Evolutionary conservation across 129 eudicot genomes (phyloP).

Genomic region (Pseudognaphalium luteoalbum): DNA sequence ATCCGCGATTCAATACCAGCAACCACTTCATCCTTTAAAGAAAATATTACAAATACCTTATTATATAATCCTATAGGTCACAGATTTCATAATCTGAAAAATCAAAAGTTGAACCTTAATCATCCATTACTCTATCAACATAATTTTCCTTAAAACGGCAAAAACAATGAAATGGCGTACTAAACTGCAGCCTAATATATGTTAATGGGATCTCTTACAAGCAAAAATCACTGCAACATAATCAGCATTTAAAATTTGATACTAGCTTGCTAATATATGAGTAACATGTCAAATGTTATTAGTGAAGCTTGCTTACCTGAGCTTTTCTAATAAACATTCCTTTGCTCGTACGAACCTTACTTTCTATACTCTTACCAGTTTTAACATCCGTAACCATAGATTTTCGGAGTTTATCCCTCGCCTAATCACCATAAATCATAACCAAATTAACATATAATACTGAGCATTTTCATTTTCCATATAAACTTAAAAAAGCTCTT

Average conservation of each 20-base stretch:
- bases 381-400: constrained; percentile 91
- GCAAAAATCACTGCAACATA: too few species aligned
- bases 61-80: background rate
- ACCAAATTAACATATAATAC: constrained; percentile 6
- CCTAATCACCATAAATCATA: constrained; percentile 43
- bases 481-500: background rate
- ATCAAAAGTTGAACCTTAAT: background rate
- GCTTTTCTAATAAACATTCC: constrained; percentile 82
- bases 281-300: background rate
- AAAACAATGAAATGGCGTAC: background rate
- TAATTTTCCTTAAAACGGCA: background rate
- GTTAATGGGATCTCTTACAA: too few species aligned
- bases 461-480: background rate
- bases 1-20: constrained; percentile 61
- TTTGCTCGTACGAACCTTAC: constrained; percentile 80
- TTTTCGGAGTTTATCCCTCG: constrained; percentile 72
- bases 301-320: constrained; percentile 52
- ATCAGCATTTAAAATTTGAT: background rate
- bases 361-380: constrained; percentile 79
- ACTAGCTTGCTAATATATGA: background rate
- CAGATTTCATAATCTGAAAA: background rate
- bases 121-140: background rate
- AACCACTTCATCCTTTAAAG: constrained; percentile 59
- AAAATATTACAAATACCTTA: background rate
- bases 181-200: too few species aligned